These are phyloP conservation scores for Chaetomium sp. DNA, from an alignment of 2,329 filamentous ascomycete species.

Conservation along the genomic window DNA sequence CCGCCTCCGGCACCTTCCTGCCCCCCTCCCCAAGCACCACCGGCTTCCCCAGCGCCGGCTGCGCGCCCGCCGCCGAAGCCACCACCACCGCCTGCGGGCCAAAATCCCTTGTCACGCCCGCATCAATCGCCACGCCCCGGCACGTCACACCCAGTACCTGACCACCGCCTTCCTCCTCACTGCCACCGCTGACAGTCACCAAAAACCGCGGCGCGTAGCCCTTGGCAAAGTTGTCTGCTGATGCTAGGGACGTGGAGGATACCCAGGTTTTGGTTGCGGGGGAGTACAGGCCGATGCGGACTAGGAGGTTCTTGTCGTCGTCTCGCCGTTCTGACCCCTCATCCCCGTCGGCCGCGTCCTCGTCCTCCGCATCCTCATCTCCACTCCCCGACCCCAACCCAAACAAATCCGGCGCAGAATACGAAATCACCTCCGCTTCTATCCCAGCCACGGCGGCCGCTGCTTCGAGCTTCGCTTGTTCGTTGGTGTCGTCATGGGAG, in stretches of 20 bases:
- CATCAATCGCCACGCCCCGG: conserved; percentile 55
- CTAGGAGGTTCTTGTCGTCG: conserved; percentile 31
- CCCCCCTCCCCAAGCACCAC: conserved; percentile 56
- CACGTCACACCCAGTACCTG: conserved; percentile 40
- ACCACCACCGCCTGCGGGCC: conserved; percentile 52
- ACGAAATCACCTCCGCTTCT: conserved; percentile 36
- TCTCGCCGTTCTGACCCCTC: conserved; percentile 20
- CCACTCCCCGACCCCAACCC: too few species aligned
- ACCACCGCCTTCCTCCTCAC: conserved; percentile 27
- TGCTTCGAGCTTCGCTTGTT: conserved; percentile 28
- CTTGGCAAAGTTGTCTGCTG: conserved; percentile 52
- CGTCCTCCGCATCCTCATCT: too few species aligned
- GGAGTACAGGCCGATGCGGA: conserved; percentile 55
- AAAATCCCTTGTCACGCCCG: conserved; percentile 59
- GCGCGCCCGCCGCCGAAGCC: conserved; percentile 42
- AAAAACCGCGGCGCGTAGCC: conserved; percentile 54
- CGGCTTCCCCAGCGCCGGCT: conserved; percentile 57
- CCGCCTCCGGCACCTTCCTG: conserved; percentile 47
- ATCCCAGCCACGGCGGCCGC: not conserved
- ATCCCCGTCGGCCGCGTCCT: too few species aligned
- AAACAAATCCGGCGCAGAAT: conserved; percentile 50
- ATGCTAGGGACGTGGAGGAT: conserved; percentile 50
- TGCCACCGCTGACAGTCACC: conserved; percentile 40
- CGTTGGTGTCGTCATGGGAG: conserved; percentile 30
- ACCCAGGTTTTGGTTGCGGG: conserved; percentile 40